phyloP scores from a whole-genome alignment of 495 filamentous ascomycete species.

The Aspergillus olivimuriae region DNA sequence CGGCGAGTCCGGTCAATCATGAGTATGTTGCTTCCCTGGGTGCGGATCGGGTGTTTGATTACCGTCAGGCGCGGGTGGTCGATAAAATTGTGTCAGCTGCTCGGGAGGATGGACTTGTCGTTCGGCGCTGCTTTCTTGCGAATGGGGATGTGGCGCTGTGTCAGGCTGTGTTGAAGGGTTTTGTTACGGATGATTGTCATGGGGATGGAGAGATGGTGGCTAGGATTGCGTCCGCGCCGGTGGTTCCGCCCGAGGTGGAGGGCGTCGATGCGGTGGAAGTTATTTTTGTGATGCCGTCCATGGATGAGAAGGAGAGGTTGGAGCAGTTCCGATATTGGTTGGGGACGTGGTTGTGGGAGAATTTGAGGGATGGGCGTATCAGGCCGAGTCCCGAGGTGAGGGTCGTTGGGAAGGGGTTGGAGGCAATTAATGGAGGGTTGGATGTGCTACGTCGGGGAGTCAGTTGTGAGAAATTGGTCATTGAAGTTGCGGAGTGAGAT shows the following conservation, averaged over 20 bases:
- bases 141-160: conserved; percentile 25
- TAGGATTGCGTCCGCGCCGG: conserved; percentile 34
- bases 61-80: conserved; percentile 38
- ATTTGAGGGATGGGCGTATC: conserved; percentile 32
- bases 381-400: conserved; percentile 39
- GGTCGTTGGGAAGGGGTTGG: conserved; percentile 40
- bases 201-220: conserved; percentile 10
- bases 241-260: conserved; percentile 22
- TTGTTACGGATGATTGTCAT: conserved; percentile 14
- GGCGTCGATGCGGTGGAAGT: conserved; percentile 32
- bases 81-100: conserved; percentile 36
- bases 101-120: conserved; percentile 30
- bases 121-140: conserved; percentile 38
- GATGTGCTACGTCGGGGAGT: conserved; percentile 37
- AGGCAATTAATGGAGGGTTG: conserved; percentile 36
- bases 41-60: conserved; percentile 44
- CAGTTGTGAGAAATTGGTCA: conserved; percentile 43
- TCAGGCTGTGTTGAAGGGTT: conserved; percentile 33
- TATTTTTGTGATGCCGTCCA: conserved; percentile 32
- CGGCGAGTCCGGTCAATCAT: conserved; percentile 41
- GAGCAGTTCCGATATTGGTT: conserved; percentile 35
- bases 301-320: conserved; percentile 23
- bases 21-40: conserved; percentile 39
- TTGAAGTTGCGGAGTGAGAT: conserved; percentile 33
- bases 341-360: conserved; percentile 37